phyloP scores from a whole-genome alignment of 2,329 filamentous ascomycete species.

The Hymenoscyphus linearis region DNA sequence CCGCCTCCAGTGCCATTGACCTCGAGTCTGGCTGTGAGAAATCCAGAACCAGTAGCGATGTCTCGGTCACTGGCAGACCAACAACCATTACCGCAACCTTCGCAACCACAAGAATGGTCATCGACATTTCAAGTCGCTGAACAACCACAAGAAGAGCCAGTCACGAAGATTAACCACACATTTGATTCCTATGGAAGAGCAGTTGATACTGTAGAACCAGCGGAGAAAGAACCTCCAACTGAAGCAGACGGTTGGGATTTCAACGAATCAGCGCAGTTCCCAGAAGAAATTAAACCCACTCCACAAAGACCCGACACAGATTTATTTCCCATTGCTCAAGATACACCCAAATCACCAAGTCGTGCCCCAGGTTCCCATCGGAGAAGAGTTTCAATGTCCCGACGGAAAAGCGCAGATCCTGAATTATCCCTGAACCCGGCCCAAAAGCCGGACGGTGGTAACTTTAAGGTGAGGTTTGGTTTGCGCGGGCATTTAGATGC shows the following conservation, averaged over 20 bases:
- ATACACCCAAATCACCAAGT: constrained; percentile 73
- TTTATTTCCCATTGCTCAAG: constrained; percentile 76
- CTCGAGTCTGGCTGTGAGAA: constrained; percentile 36
- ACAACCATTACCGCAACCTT: constrained; percentile 37
- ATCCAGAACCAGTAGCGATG: constrained; percentile 38
- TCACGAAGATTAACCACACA: constrained; percentile 51
- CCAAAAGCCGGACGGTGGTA: constrained; percentile 63
- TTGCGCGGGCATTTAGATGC: constrained; percentile 90
- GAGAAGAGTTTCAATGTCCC: constrained; percentile 73
- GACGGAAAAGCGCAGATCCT: constrained; percentile 65
- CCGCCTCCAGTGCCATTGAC: constrained; percentile 43
- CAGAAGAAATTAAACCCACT: constrained; percentile 49
- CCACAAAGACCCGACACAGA: constrained; percentile 76
- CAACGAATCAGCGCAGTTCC: constrained; percentile 63
- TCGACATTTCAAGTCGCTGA: constrained; percentile 27
- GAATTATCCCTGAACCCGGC: constrained; percentile 49
- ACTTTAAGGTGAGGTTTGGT: constrained; percentile 90
- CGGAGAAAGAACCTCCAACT: constrained; percentile 43
- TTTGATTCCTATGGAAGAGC: constrained; percentile 54
- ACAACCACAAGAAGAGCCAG: constrained; percentile 44
- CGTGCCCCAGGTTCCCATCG: constrained; percentile 64
- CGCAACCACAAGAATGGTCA: constrained; percentile 35
- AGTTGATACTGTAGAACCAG: constrained; percentile 29
- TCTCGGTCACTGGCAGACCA: constrained; percentile 48
- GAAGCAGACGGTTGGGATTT: constrained; percentile 88